Percentiles rank a stretch among this genome's conserved stretches.
These are phyloP conservation scores for Bipolaris bicolor DNA, from an alignment of 2,329 filamentous ascomycete species.

Conservation along the genomic window DNA sequence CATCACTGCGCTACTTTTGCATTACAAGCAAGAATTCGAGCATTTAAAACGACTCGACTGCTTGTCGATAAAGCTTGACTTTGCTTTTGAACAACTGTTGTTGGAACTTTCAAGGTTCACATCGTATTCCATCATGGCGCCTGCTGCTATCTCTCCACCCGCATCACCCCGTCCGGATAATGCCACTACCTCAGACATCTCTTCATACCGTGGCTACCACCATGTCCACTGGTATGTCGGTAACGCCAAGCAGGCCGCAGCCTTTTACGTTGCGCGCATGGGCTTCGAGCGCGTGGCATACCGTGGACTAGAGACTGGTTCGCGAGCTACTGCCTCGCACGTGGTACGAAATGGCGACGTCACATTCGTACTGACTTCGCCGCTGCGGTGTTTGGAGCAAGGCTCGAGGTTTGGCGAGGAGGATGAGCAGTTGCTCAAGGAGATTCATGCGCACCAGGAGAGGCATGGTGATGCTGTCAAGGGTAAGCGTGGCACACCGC, in stretches of 20 bases:
- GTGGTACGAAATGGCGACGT: slow-evolving; percentile 79
- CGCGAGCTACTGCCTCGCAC: slow-evolving; percentile 79
- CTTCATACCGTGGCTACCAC: slow-evolving; percentile 80
- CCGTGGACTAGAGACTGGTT: slow-evolving; percentile 85
- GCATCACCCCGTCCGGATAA: slow-evolving; percentile 43
- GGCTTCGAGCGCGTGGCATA: slow-evolving; percentile 86
- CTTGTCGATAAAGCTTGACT: not conserved
- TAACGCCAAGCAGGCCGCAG: slow-evolving; percentile 93
- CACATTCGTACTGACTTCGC: slow-evolving; percentile 83
- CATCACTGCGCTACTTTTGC: not conserved
- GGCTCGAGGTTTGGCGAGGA: slow-evolving; percentile 49
- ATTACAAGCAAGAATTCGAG: not conserved
- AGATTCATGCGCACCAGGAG: slow-evolving; percentile 84
- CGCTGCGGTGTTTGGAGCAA: slow-evolving; percentile 62
- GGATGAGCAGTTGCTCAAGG: slow-evolving; percentile 69
- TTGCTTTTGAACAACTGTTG: not conserved
- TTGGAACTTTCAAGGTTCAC: not conserved
- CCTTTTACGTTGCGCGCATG: slow-evolving; percentile 86
- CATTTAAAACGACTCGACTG: not conserved
- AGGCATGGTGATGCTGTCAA: slow-evolving; percentile 92
- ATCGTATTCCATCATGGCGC: slow-evolving; percentile 34
- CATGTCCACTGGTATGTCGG: slow-evolving; percentile 96
- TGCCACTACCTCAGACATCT: slow-evolving; percentile 40
- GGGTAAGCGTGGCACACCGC: slow-evolving; percentile 33
- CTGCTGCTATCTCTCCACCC: slow-evolving; percentile 50